Percentiles rank a stretch among this genome's conserved stretches.
Conservation (phyloP, 2,329 filamentous ascomycete genomes). For the Trichoderma simmonsii region DNA sequence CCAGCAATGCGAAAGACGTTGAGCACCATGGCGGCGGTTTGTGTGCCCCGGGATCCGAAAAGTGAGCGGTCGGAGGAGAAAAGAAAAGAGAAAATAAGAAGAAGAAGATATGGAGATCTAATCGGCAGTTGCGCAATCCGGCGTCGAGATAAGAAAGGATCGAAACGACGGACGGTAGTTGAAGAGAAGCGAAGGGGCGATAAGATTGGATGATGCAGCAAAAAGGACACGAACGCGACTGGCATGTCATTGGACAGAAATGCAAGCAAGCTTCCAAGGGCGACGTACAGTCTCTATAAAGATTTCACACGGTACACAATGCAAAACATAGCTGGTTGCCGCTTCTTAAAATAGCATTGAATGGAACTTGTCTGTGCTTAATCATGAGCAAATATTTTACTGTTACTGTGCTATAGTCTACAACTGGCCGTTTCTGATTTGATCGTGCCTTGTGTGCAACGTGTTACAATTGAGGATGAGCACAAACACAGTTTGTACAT, state of each 20-base stretch:
- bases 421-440: background rate
- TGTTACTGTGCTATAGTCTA: too few species aligned
- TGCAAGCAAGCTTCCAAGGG: constrained; percentile 6
- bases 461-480: background rate
- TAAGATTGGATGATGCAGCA: constrained; percentile 18
- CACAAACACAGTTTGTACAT: background rate
- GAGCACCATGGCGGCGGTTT: constrained; percentile 42
- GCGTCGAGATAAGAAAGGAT: background rate
- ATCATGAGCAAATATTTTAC: background rate
- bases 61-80: background rate
- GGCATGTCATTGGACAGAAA: constrained; percentile 23
- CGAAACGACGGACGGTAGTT: background rate
- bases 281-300: background rate
- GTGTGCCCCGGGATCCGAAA: background rate
- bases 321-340: background rate
- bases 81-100: background rate
- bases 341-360: background rate
- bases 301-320: fast-evolving
- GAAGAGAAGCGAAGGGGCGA: background rate
- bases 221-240: constrained; percentile 28
- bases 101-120: too few species aligned
- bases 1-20: constrained; percentile 59
- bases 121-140: background rate
- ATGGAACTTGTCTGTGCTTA: background rate
- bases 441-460: background rate